These are phyloP conservation scores for Apostasia shenzhenica DNA, from an alignment of 106 monocot genomes.

Conservation along the genomic window DNA sequence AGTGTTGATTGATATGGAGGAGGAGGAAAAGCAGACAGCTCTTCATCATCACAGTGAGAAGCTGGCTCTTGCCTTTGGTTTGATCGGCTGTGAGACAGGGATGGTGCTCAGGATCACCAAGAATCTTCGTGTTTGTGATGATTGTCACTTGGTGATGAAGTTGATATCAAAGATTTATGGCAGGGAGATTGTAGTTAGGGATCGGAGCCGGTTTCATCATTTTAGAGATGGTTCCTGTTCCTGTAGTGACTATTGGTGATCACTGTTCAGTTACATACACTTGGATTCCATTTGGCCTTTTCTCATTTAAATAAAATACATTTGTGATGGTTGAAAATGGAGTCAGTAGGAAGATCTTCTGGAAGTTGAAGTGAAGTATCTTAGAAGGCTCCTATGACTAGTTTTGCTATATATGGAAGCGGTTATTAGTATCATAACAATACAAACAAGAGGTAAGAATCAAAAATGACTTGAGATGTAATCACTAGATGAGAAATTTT, in stretches of 20 bases:
- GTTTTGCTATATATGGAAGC: no score
- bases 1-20: conserved; percentile 16
- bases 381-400: no score
- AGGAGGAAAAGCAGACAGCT: conserved; percentile 14
- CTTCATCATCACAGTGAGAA: conserved; percentile 26
- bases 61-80: conserved; percentile 29
- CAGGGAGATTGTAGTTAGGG: conserved; percentile 24
- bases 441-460: no score
- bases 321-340: no score
- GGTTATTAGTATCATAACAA: no score
- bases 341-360: no score
- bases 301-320: no score
- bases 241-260: conserved; percentile 31
- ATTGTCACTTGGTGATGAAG: conserved; percentile 32
- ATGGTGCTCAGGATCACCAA: conserved; percentile 22
- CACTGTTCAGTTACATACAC: no score
- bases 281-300: no score
- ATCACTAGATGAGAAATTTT: no score
- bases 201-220: conserved; percentile 31
- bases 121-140: conserved; percentile 38
- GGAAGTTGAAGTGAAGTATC: no score
- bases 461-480: no score
- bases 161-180: conserved; percentile 15
- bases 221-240: conserved; percentile 22
- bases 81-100: conserved; percentile 15